Percentiles rank a stretch among this genome's conserved stretches.
Conservation (phyloP, 306 rosid species). For the Begonia fuchsioides region DNA sequence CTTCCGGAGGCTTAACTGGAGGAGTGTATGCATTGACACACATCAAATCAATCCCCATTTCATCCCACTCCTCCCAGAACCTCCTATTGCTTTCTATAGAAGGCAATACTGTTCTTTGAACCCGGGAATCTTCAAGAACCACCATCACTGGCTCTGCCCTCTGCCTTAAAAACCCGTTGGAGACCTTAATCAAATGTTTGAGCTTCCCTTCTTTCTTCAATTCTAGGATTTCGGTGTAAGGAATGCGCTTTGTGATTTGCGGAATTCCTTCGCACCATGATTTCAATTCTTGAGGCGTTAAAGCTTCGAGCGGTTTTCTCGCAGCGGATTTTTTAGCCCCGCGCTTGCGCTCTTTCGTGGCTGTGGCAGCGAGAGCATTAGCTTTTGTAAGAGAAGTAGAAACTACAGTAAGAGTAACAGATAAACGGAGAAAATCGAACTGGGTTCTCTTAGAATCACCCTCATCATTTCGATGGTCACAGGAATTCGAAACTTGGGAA, state of each 20-base stretch:
- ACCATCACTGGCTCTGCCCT: constrained; percentile 41
- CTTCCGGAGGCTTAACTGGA: constrained; percentile 52
- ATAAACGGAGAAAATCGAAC: constrained; percentile 39
- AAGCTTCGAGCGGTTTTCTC: constrained; percentile 35
- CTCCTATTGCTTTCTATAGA: constrained; percentile 31
- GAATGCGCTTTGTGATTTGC: constrained; percentile 51
- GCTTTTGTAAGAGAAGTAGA: constrained; percentile 46
- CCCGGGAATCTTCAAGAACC: constrained; percentile 71
- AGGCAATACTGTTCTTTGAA: constrained; percentile 60
- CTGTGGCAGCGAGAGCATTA: constrained; percentile 22
- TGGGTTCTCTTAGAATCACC: constrained; percentile 11
- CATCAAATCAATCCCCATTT: constrained; percentile 35
- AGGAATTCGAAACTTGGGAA: constrained; percentile 22
- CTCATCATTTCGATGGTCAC: constrained; percentile 10
- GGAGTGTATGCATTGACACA: constrained; percentile 79
- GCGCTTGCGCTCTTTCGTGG: constrained; percentile 40
- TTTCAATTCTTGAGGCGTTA: constrained; percentile 57
- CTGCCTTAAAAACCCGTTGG: constrained; percentile 24
- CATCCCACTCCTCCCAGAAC: constrained; percentile 74
- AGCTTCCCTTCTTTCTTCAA: constrained; percentile 45
- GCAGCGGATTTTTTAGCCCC: constrained; percentile 27
- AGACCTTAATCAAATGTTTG: constrained; percentile 58
- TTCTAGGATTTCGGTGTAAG: constrained; percentile 49
- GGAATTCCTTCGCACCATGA: constrained; percentile 71
- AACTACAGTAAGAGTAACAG: constrained; percentile 63